Base-by-base conservation (phyloP, 2,329 filamentous ascomycete species). In the Lasiodiplodia citricola region DNA sequence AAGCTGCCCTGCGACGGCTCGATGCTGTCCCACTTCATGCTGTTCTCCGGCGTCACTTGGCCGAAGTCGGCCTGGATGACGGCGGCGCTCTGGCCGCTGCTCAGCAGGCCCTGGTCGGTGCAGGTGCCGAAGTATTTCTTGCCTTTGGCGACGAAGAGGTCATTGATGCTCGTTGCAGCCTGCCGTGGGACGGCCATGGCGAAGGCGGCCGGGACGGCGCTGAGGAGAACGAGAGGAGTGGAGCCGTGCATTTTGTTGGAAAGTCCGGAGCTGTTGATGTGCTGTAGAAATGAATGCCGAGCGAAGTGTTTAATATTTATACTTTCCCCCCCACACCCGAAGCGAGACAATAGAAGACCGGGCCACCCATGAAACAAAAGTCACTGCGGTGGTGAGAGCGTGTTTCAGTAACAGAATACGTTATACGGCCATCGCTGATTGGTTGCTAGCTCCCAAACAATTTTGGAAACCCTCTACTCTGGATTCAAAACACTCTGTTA, bases 11-110 rank as follows among this genome's bases (percentile, higher is more conserved):
- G 80, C 37, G 75, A 75, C 68, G 75, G 74, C 77, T 90, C 81
- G 21, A 83, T 82, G 44, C 85, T 80, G 72, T 90, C 87, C 89
- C 89, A 92, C 79, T 92, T 91, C 86, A 91, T 90, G 75, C 83
- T 74, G 83, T 92, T 91, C 82, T 92, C 90, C 1, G 87, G 85
- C 0, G 89, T 91, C 28, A 92, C 81, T 76, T 88, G 86, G 23
- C 89, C 88, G 71, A 91, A 91, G 77, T 90, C 81, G 67, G 83
- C 80, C 70, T 85, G 83, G 77, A 91, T 87, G 74, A 90, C 83
- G 68, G 83, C 82, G 23, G 83, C 83, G 69, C 84, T 87, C 71
- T 83, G 81, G 66, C 80, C 83, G 13, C 80, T 76, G 44, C 75
- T 80, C 3, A 91, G 83, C 11, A 80, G 83, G 69, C 80, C 80